Evolutionary conservation across 192 early-diverging fungal species (phyloP).

Genomic region (Podila epicladia): DNA sequence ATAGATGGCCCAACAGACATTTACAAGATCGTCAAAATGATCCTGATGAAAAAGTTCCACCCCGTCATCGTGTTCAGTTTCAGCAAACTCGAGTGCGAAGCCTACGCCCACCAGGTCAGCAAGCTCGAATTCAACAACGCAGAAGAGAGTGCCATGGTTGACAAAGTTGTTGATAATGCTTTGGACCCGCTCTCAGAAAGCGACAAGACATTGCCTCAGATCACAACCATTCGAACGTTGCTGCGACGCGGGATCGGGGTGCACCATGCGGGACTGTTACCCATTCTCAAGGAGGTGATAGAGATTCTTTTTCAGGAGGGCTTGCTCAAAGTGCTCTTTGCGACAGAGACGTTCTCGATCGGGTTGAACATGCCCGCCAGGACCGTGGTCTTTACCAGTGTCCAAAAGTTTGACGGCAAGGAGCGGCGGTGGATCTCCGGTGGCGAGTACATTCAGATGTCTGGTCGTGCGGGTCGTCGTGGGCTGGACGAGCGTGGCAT

Average conservation of each 20-base stretch:
- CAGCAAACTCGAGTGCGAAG: constrained; percentile 91
- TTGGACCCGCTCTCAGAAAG: constrained; percentile 83
- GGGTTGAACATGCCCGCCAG: constrained; percentile 98
- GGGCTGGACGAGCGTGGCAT: constrained; percentile 96
- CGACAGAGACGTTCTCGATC: constrained; percentile 98
- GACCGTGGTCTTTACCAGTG: constrained; percentile 93
- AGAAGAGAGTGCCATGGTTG: constrained; percentile 77
- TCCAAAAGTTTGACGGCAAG: constrained; percentile 92
- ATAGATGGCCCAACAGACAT: constrained; percentile 74
- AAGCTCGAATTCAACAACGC: constrained; percentile 86
- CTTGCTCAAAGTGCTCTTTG: constrained; percentile 93
- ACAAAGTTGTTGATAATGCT: constrained; percentile 85
- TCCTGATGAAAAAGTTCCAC: constrained; percentile 91
- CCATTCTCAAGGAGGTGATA: constrained; percentile 94
- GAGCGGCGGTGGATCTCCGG: constrained; percentile 73
- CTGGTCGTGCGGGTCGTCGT: constrained; percentile 93
- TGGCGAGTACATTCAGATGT: constrained; percentile 99
- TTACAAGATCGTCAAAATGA: constrained; percentile 93
- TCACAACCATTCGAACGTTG: constrained; percentile 86
- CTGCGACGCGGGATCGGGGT: constrained; percentile 92
- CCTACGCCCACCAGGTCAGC: constrained; percentile 86
- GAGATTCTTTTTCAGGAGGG: constrained; percentile 97
- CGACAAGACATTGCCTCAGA: constrained; percentile 88
- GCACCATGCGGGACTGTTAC: constrained; percentile 93
- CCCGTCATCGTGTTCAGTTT: constrained; percentile 98